Evolutionary conservation across 148 eudicot genomes (phyloP).

Genomic region (Arctostaphylos glauca): DNA sequence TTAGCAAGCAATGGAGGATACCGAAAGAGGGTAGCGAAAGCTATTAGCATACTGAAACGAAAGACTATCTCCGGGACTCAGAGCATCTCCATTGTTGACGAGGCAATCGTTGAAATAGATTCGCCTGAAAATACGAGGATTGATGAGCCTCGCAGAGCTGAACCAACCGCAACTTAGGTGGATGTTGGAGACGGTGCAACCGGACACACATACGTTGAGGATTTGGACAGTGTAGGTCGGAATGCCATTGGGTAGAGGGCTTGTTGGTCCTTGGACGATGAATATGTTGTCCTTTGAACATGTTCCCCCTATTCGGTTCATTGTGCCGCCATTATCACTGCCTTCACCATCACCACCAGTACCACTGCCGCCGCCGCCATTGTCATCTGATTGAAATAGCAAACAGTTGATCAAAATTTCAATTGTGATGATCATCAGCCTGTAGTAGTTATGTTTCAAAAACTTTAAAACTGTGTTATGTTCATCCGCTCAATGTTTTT

Average conservation of each 20-base stretch:
- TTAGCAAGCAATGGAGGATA: slow-evolving; percentile 44
- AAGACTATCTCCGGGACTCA: slow-evolving; percentile 38
- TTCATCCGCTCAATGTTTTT: no score
- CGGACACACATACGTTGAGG: slow-evolving; percentile 54
- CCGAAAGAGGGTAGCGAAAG: slow-evolving; percentile 47
- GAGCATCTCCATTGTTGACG: slow-evolving; percentile 51
- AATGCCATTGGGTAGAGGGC: slow-evolving; percentile 73
- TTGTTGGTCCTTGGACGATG: slow-evolving; percentile 42
- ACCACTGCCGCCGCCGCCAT: neutral
- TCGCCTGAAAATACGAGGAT: slow-evolving; percentile 49
- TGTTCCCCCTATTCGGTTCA: slow-evolving; percentile 15
- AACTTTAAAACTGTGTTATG: no score
- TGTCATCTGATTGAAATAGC: neutral
- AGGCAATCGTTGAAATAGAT: slow-evolving; percentile 57
- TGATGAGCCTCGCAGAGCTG: slow-evolving; percentile 55
- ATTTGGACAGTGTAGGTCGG: slow-evolving; percentile 80
- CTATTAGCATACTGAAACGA: slow-evolving; percentile 53
- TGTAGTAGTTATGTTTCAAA: no score
- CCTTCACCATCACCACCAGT: neutral
- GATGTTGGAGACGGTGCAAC: slow-evolving; percentile 57
- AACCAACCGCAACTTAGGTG: slow-evolving; percentile 83
- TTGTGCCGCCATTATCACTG: neutral
- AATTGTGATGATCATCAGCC: neutral
- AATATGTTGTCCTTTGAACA: slow-evolving; percentile 47
- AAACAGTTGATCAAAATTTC: neutral